Evolutionary conservation across 192 early-diverging fungal species (phyloP).

Genomic region (Lunasporangiospora selenospora): DNA sequence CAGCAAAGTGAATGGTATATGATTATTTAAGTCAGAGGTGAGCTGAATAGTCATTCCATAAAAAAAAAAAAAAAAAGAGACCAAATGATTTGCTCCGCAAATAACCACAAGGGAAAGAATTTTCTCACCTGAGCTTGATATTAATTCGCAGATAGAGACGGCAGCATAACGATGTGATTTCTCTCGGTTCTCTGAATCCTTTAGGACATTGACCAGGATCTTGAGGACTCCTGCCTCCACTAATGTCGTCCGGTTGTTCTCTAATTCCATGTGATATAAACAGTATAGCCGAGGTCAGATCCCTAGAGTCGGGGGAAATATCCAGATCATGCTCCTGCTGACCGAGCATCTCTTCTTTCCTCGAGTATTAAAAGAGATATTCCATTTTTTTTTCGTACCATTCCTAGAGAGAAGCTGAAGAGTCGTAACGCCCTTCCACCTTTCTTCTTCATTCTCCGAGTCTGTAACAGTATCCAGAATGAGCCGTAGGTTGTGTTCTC

Average conservation of each 20-base stretch:
- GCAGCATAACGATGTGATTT: slow-evolving; percentile 68
- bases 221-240: slow-evolving; percentile 65
- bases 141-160: slow-evolving; percentile 72
- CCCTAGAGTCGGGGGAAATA: background rate
- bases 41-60: too few relatives aligned
- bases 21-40: background rate
- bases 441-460: slow-evolving; percentile 51
- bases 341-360: background rate
- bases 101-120: background rate
- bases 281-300: background rate
- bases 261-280: slow-evolving; percentile 37
- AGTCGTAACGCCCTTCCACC: slow-evolving; percentile 65
- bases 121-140: slow-evolving; percentile 61
- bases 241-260: slow-evolving; percentile 62
- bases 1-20: background rate
- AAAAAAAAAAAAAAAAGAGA: background rate
- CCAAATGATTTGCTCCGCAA: background rate
- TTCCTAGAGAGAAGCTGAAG: slow-evolving; percentile 71
- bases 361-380: background rate
- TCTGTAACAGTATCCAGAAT: slow-evolving; percentile 63
- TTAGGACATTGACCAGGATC: slow-evolving; percentile 63
- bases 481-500: slow-evolving; percentile 58
- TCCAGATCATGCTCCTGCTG: background rate
- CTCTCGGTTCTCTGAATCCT: slow-evolving; percentile 57
- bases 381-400: slow-evolving; percentile 49